These are phyloP conservation scores for Microbotryum silenes-acaulis DNA, from an alignment of 1,284 basidiomycete species.

Conservation along the genomic window DNA sequence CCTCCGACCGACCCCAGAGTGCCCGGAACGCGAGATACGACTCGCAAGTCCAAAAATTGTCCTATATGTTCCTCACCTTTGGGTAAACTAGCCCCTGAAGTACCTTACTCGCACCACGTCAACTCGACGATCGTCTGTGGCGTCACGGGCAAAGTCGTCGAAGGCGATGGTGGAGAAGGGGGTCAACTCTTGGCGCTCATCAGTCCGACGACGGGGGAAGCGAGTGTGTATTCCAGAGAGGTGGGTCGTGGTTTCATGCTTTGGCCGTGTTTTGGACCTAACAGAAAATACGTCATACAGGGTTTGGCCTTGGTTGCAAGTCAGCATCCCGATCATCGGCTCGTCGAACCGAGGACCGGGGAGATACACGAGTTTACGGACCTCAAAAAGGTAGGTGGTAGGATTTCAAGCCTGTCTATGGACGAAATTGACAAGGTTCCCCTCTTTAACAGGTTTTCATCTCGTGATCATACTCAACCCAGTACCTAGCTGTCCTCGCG, in stretches of 20 bases:
- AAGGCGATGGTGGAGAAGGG: constrained; percentile 53
- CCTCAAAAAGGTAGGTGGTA: constrained; percentile 64
- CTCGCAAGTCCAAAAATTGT: constrained; percentile 52
- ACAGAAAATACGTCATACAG: constrained; percentile 41
- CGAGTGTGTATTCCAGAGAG: constrained; percentile 84
- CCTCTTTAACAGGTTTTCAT: constrained; percentile 56
- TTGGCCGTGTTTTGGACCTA: too few species aligned
- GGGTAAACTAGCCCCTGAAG: constrained; percentile 68
- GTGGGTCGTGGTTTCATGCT: constrained; percentile 46
- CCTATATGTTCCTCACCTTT: constrained; percentile 71
- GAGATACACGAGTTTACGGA: constrained; percentile 56
- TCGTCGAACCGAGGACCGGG: constrained; percentile 73
- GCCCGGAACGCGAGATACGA: constrained; percentile 45
- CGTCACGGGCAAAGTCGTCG: constrained; percentile 85
- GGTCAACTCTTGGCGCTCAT: constrained; percentile 28
- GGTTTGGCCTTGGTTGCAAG: constrained; percentile 75
- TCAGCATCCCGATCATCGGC: constrained; percentile 57
- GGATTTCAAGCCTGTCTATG: constrained; percentile 51
- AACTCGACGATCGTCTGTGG: constrained; percentile 92
- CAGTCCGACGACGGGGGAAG: constrained; percentile 74
- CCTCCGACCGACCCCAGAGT: not conserved
- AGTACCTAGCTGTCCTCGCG: too few species aligned
- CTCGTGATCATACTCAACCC: constrained; percentile 44
- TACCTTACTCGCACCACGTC: constrained; percentile 86
- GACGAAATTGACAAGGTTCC: not conserved